These are phyloP conservation scores for Huntiella omanensis DNA, from an alignment of 2,329 filamentous ascomycete species.

Conservation along the genomic window DNA sequence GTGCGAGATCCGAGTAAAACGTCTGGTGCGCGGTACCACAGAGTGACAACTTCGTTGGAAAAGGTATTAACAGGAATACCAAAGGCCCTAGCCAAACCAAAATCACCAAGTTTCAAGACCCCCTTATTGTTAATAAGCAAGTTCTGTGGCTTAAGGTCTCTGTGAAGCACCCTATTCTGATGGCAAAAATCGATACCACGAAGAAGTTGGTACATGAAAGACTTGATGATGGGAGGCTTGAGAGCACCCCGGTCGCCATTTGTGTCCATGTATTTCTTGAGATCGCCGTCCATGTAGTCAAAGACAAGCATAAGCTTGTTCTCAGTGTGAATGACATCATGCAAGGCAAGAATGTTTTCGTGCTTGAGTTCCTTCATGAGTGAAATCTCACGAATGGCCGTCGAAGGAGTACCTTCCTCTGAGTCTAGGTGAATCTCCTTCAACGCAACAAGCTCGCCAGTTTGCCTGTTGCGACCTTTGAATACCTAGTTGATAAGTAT, in stretches of 20 bases:
- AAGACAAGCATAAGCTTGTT: conserved; percentile 99
- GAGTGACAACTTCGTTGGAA: conserved; percentile 90
- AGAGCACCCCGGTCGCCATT: conserved; percentile 76
- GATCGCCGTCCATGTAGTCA: conserved; percentile 94
- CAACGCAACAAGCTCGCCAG: conserved; percentile 84
- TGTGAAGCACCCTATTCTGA: conserved; percentile 87
- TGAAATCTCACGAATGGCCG: conserved; percentile 94
- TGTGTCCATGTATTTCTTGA: conserved; percentile 98
- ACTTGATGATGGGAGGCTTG: conserved; percentile 83
- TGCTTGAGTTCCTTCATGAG: conserved; percentile 99
- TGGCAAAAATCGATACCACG: conserved; percentile 96
- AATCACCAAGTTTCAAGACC: conserved; percentile 81
- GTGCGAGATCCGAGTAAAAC: conserved; percentile 85
- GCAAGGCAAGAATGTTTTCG: conserved; percentile 89
- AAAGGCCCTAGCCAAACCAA: conserved; percentile 83
- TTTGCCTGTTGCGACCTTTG: conserved; percentile 94
- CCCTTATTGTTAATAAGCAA: conserved; percentile 86
- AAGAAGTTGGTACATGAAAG: conserved; percentile 96
- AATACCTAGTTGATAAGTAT: conserved; percentile 48
- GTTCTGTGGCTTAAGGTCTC: conserved; percentile 92
- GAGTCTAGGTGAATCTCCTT: conserved; percentile 99
- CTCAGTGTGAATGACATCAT: conserved; percentile 98
- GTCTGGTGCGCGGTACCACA: conserved; percentile 95
- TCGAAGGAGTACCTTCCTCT: conserved; percentile 92
- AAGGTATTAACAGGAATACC: conserved; percentile 97